Conservation (phyloP, 78 protist genomes). For the Dictyostelium brefeldianum region DNA sequence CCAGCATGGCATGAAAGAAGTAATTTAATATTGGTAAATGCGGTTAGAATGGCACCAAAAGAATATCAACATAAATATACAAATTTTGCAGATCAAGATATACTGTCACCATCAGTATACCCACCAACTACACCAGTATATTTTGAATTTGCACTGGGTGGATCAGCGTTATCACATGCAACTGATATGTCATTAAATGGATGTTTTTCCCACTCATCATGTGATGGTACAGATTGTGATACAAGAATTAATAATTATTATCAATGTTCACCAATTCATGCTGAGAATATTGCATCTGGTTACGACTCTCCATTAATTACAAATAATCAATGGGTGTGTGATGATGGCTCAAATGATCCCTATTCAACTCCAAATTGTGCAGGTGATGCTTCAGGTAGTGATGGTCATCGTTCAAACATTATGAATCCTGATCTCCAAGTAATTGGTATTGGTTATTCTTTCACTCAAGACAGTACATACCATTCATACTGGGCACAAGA, state of each 20-base stretch:
- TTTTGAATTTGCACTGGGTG: conserved; percentile 24
- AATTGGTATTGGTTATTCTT: conserved; percentile 33
- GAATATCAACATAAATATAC: conserved; percentile 37
- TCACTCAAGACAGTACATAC: background rate
- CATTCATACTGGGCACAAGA: conserved; percentile 67
- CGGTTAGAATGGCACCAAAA: conserved; percentile 59
- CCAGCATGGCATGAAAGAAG: conserved; percentile 60
- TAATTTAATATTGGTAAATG: conserved; percentile 46
- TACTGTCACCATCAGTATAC: background rate
- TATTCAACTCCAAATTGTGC: conserved; percentile 18
- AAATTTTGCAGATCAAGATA: background rate
- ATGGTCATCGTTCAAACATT: conserved; percentile 53
- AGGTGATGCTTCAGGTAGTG: conserved; percentile 19
- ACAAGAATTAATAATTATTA: conserved; percentile 29
- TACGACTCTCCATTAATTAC: conserved; percentile 21
- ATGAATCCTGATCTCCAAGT: conserved; percentile 22
- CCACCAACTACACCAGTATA: conserved; percentile 49
- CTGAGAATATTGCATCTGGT: conserved; percentile 69
- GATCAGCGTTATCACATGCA: conserved; percentile 10
- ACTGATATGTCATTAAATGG: conserved; percentile 24
- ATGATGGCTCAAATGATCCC: conserved; percentile 46
- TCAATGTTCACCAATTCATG: conserved; percentile 32
- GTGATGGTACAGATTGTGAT: conserved; percentile 52
- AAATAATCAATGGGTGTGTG: conserved; percentile 72
- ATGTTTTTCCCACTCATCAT: conserved; percentile 52